These are phyloP conservation scores for Gaertneriomyces sp. DNA, from an alignment of 192 early-diverging fungal genomes.

Conservation along the genomic window DNA sequence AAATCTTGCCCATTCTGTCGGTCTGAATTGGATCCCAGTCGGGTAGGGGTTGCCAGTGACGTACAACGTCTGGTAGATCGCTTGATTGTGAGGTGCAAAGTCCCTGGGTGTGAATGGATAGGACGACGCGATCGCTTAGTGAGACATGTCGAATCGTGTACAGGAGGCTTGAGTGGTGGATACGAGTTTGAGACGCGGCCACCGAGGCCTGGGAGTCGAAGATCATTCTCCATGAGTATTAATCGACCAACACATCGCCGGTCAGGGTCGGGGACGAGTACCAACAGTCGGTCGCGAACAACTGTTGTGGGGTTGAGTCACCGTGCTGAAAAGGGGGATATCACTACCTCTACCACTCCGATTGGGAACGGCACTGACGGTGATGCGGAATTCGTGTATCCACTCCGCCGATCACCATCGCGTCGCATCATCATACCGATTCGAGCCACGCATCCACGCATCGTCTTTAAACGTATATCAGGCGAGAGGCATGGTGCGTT, in stretches of 20 bases:
- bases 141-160: slow-evolving; percentile 2
- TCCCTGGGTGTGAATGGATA: slow-evolving; percentile 16
- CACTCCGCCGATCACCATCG: not conserved
- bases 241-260: not conserved
- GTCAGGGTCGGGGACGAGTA: not conserved
- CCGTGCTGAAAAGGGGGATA: not conserved
- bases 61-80: slow-evolving; percentile 20
- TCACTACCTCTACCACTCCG: not conserved
- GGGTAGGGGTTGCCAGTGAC: slow-evolving; percentile 12
- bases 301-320: not conserved
- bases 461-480: slow-evolving; percentile 24
- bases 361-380: not conserved
- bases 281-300: not conserved
- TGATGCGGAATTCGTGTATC: not conserved
- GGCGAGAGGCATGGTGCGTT: not conserved
- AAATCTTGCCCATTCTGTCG: slow-evolving; percentile 25
- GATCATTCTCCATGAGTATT: not conserved
- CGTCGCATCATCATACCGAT: slow-evolving; percentile 20
- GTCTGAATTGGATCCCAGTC: slow-evolving; percentile 10
- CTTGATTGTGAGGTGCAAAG: slow-evolving; percentile 20
- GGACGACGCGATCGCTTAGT: slow-evolving; percentile 3
- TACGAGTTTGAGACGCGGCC: not conserved
- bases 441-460: slow-evolving; percentile 21
- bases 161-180: not conserved
- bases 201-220: not conserved